Base-by-base conservation (phyloP, 257 asterid genomes). In the Ligustrum vulgare region DNA sequence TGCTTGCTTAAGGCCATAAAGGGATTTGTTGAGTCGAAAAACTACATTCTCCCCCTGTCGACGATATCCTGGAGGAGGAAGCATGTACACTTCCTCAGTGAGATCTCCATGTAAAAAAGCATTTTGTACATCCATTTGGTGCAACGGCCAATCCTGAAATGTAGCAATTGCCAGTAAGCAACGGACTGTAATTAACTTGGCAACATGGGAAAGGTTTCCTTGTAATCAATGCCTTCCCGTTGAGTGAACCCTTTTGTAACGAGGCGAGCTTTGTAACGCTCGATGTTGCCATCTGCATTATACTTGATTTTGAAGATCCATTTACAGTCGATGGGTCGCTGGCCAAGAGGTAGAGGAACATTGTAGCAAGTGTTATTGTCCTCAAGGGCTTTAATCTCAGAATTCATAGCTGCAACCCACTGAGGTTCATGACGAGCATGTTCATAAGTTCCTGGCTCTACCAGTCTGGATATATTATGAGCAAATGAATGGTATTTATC, bases 291-390 rank as follows among this genome's bases (percentile, higher is more conserved):
- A 45, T 43, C 41, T 1, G 39, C 10, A 2, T 70, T 20, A 8
- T 43, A 70, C 20, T 70, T 70, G n/a, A 70, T 35, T 12, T 70
- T 70, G 41, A 15, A 69, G 8, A 69, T 20, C 72, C 58, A 69
- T 37, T 69, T 69, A 18, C 35, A 69, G 1, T 47, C 58, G 22
- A 71, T 71, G 10, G 67, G 32, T 28, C 54, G 18, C 43, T 71
- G 51, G 15, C 45, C 43, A 15, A 22, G 66, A 3, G 47, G 75
- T 8, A 71, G 32, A 6, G n/a, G 25, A 10, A 25, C 13, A 10
- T 25, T 8, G 8, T 67, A 25, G 67, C 75, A 71, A 2, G 75
- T 71, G 8, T 34, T 18, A 6, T 49, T 71, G 0, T 1, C 12
- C 31, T 49, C 7, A 2, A 47, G 67, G 1, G 74, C 74, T 5